Evolutionary conservation across 2,329 filamentous ascomycete species (phyloP).

Genomic region (Lasiodiplodia citricola): DNA sequence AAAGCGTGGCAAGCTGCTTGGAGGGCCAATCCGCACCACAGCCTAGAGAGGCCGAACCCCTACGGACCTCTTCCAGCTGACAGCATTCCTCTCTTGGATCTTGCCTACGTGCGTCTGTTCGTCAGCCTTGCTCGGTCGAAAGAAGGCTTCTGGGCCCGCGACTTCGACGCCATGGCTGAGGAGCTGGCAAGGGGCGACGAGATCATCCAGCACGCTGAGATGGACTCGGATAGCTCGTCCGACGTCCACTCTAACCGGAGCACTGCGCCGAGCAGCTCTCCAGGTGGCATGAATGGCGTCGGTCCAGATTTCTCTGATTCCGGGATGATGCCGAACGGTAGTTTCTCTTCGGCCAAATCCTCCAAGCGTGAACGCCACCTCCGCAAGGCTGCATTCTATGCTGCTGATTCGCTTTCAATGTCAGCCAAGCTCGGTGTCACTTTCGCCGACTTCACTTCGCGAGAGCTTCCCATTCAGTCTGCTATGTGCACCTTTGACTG

Average conservation of each 20-base stretch:
- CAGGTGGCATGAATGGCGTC: constrained; percentile 28
- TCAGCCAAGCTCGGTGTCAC: constrained; percentile 84
- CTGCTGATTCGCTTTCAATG: constrained; percentile 88
- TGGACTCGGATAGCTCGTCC: constrained; percentile 12
- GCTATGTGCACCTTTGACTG: constrained; percentile 94
- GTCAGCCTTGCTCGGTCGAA: constrained; percentile 92
- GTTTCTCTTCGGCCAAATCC: constrained; percentile 49
- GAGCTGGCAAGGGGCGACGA: constrained; percentile 82
- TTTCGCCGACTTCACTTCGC: constrained; percentile 80
- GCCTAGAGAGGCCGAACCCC: constrained; percentile 81
- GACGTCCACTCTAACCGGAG: constrained; percentile 33
- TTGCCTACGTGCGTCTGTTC: constrained; percentile 90
- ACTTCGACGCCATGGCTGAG: constrained; percentile 90
- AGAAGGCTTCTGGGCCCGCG: constrained; percentile 90
- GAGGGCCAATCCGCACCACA: constrained; percentile 84
- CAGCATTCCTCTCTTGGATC: constrained; percentile 85
- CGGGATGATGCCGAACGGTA: constrained; percentile 31
- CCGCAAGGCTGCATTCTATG: constrained; percentile 93
- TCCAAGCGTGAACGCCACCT: constrained; percentile 84
- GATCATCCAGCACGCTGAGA: constrained; percentile 72
- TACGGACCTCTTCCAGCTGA: constrained; percentile 87
- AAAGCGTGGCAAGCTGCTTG: constrained; percentile 94
- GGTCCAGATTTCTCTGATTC: constrained; percentile 32
- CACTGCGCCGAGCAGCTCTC: constrained; percentile 29
- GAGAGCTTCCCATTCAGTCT: constrained; percentile 86